Evolutionary conservation across 2,329 filamentous ascomycete species (phyloP).

Genomic region (Curvularia spicifera): DNA sequence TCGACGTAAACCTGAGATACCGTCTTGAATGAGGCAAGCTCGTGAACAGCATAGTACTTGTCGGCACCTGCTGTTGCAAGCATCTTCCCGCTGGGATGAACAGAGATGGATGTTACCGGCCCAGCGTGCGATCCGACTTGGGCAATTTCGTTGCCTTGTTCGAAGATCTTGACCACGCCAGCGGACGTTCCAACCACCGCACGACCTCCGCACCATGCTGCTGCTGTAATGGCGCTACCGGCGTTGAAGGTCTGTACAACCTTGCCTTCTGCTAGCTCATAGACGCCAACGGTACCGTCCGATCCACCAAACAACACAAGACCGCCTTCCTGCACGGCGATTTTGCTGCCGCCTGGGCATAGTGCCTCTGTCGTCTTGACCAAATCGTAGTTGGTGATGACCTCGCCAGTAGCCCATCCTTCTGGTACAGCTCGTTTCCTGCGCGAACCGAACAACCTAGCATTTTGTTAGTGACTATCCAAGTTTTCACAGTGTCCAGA

Average conservation of each 20-base stretch:
- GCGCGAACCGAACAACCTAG: slow-evolving; percentile 82
- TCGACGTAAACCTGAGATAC: slow-evolving; percentile 82
- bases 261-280: slow-evolving; percentile 77
- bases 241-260: slow-evolving; percentile 71
- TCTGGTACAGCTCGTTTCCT: slow-evolving; percentile 87
- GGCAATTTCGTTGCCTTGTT: slow-evolving; percentile 71
- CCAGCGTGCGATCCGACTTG: slow-evolving; percentile 84
- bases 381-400: slow-evolving; percentile 67
- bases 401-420: slow-evolving; percentile 80
- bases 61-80: slow-evolving; percentile 87
- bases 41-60: slow-evolving; percentile 92
- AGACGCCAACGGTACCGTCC: slow-evolving; percentile 78
- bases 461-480: slow-evolving; percentile 31
- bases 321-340: slow-evolving; percentile 65
- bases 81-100: slow-evolving; percentile 84
- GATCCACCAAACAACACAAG: slow-evolving; percentile 76
- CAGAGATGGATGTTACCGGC: slow-evolving; percentile 74
- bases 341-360: slow-evolving; percentile 63
- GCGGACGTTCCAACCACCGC: slow-evolving; percentile 76
- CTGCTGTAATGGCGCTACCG: slow-evolving; percentile 70
- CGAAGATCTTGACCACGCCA: slow-evolving; percentile 80
- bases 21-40: slow-evolving; percentile 70
- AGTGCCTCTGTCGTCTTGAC: slow-evolving; percentile 62
- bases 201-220: slow-evolving; percentile 70
- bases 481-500: no score